These are phyloP conservation scores for Colletotrichum sp. DNA, from an alignment of 2,329 filamentous ascomycete species.

Conservation along the genomic window DNA sequence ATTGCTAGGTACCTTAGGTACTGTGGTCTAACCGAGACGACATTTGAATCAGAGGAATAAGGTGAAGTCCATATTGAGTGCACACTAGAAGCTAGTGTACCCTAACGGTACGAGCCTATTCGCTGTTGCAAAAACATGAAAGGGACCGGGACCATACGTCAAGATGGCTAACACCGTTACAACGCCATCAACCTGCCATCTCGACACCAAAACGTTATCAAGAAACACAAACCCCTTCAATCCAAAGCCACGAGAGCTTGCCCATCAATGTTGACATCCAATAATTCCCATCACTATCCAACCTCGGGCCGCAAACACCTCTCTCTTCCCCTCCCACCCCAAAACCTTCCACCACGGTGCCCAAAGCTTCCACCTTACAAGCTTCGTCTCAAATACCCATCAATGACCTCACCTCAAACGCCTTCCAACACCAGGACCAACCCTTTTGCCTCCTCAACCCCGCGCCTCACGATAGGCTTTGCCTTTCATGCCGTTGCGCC, in stretches of 20 bases:
- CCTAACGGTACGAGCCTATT: too few species aligned
- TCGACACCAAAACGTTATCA: accelerated
- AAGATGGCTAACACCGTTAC: accelerated
- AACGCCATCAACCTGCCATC: background rate
- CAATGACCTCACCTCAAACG: background rate
- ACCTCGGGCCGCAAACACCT: background rate
- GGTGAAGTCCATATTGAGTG: too few species aligned
- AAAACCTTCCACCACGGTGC: background rate
- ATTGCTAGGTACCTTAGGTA: too few species aligned
- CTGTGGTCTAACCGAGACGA: too few species aligned
- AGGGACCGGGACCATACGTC: background rate
- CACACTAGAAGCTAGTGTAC: background rate
- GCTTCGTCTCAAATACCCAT: background rate
- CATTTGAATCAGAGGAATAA: too few species aligned
- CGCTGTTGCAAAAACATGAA: accelerated
- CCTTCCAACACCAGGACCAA: background rate
- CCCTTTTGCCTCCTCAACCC: background rate
- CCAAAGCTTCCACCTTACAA: background rate
- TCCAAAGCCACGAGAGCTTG: background rate
- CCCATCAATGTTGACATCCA: background rate
- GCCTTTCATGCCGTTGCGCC: background rate
- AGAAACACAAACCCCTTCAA: accelerated
- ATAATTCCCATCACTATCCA: too few species aligned
- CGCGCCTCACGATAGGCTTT: conserved; percentile 1
- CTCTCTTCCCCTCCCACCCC: background rate